Percentiles rank a stretch among this genome's conserved stretches.
phyloP scores from a whole-genome alignment of 768 basidiomycete species.

The Mycena venus region DNA sequence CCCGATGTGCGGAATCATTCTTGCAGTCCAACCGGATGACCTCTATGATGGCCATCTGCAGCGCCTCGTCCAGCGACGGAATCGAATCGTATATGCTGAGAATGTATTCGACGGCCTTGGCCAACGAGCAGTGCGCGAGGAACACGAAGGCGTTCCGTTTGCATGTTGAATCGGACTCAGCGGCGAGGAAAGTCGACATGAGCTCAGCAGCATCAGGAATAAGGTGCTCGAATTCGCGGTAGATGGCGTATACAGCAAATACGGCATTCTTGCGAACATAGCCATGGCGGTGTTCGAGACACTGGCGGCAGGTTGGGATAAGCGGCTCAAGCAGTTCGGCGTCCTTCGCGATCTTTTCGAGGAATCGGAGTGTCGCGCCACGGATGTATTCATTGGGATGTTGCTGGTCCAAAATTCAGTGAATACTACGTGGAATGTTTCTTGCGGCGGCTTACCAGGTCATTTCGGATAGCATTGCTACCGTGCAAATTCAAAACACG shows the following conservation, averaged over 20 bases:
- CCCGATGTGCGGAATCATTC: conserved; percentile 84
- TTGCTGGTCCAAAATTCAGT: conserved; percentile 69
- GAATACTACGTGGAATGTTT: conserved; percentile 9
- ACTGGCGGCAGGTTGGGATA: conserved; percentile 92
- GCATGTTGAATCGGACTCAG: conserved; percentile 96
- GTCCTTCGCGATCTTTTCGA: conserved; percentile 96
- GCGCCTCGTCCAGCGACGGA: conserved; percentile 84
- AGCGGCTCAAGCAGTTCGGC: conserved; percentile 95
- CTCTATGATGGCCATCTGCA: conserved; percentile 97
- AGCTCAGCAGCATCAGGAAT: conserved; percentile 97
- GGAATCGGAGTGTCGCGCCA: conserved; percentile 95
- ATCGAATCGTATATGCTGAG: conserved; percentile 89
- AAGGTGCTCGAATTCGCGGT: conserved; percentile 93
- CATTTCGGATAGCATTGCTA: conserved; percentile 96
- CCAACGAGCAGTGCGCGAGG: conserved; percentile 87
- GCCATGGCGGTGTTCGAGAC: conserved; percentile 96
- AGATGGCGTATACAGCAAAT: conserved; percentile 95
- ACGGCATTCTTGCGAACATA: conserved; percentile 99
- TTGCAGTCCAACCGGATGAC: conserved; percentile 92
- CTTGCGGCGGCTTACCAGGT: conserved; percentile 74
- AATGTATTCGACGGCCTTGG: conserved; percentile 93
- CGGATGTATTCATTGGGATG: conserved; percentile 99
- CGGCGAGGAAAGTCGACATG: conserved; percentile 95
- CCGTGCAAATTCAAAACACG: conserved; percentile 3
- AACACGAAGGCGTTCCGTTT: conserved; percentile 98